Evolutionary conservation across 2,329 filamentous ascomycete species (phyloP), one percentile per base, ranked within the genome.

Genomic region (Rhynchosporium graminicola): DNA sequence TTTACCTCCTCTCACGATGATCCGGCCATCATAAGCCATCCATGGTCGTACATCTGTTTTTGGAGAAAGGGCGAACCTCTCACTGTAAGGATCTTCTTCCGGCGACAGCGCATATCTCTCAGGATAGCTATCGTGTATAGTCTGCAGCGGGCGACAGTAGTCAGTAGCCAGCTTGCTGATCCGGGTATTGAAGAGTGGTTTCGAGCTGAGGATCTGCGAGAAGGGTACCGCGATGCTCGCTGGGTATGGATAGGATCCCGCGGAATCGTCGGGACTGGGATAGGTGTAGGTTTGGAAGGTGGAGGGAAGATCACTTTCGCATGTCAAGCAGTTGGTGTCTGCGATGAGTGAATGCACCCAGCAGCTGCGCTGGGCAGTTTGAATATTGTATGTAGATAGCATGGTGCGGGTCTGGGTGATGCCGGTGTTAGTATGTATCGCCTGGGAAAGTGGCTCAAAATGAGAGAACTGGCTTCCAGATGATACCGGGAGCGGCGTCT

Each of bases 71-170:
- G 40, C 40, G 15, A 43, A 43, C 8, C 40, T 43, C 40, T 43
- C 40, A 15, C 40, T 13, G 40, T 43, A 43, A n/a, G 10, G 40
- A 43, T 43, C 43, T 12, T 57, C 59, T 50, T 50, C 6, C 12
- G 54, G 60, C 1, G 45, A 45, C 12, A 63, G 61, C 7, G 61
- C 56, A 9, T 56, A 47, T n/a, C 56, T 38, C 52, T 65, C 63
- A 7, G 52, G 15, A 36, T 65, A 61, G 48, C 47, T 2, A 28
- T 62, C 60, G n/a, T 47, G 59, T 3, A 29, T 42, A 15, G 26
- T 36, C 40, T 46, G 5, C 12, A 31, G 45, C 43, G 31, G 51
- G 13, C 5, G n/a, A 28, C 43, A 38, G 12, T 31, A 15, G 13
- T 29, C 8, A 42, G 28, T 31, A 10, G 43, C 56, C 2, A 38